A percentile compares a stretch with the other conserved stretches of the same genome.
These are phyloP conservation scores for Lenzites betulinus DNA, from an alignment of 768 basidiomycete species.

Conservation along the genomic window DNA sequence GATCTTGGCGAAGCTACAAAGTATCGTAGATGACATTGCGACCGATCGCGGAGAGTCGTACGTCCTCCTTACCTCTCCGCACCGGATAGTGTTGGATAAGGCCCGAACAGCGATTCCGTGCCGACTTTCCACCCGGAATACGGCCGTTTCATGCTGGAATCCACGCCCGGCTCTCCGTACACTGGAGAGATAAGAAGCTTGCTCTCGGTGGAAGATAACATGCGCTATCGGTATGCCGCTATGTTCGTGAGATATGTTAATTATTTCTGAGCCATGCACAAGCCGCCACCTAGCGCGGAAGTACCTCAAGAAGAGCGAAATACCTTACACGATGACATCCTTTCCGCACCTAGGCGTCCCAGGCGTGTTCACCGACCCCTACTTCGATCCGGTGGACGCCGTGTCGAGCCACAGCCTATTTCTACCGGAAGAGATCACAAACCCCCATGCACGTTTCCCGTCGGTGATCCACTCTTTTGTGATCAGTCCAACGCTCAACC, in stretches of 20 bases:
- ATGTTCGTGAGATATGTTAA: not conserved
- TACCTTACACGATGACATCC: slow-evolving; percentile 92
- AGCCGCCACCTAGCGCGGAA: slow-evolving; percentile 85
- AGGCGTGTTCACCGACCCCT: slow-evolving; percentile 92
- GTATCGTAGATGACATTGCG: slow-evolving; percentile 67
- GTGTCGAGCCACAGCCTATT: slow-evolving; percentile 92
- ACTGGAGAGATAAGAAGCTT: slow-evolving; percentile 85
- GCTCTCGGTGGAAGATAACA: slow-evolving; percentile 88
- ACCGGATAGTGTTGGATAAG: slow-evolving; percentile 3
- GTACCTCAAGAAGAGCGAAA: slow-evolving; percentile 81
- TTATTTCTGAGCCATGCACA: not conserved
- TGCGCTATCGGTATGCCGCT: slow-evolving; percentile 78
- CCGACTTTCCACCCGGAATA: slow-evolving; percentile 98
- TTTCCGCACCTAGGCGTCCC: slow-evolving; percentile 90
- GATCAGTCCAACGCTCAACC: slow-evolving; percentile 20
- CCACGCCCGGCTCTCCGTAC: slow-evolving; percentile 95
- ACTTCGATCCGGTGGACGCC: slow-evolving; percentile 71
- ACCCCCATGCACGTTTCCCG: slow-evolving; percentile 98
- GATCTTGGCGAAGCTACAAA: slow-evolving; percentile 78
- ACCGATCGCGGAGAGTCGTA: slow-evolving; percentile 62
- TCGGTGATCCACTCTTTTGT: slow-evolving; percentile 47
- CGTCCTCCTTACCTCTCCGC: slow-evolving; percentile 29
- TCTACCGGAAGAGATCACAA: slow-evolving; percentile 93
- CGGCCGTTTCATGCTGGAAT: slow-evolving; percentile 98
- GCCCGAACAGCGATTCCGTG: slow-evolving; percentile 55